Evolutionary conservation across 2,329 filamentous ascomycete genomes (phyloP).

Genomic region (Penicillium sp.): DNA sequence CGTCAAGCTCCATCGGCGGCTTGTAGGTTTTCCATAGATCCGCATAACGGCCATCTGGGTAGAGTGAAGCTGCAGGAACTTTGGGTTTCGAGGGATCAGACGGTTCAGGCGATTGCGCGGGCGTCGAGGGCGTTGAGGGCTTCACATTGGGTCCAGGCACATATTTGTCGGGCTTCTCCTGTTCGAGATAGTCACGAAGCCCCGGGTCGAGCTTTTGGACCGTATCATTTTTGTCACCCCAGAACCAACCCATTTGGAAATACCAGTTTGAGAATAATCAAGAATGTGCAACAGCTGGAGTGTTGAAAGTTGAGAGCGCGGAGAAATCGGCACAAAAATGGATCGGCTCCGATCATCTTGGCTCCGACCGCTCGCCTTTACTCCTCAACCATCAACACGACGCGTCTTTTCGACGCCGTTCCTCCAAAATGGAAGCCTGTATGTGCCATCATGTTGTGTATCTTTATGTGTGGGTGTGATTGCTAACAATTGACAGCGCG

Average conservation of each 20-base stretch:
- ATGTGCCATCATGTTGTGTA: constrained; percentile 12
- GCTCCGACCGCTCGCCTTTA: constrained; percentile 15
- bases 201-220: constrained; percentile 70
- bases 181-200: constrained; percentile 73
- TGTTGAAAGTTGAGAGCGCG: constrained; percentile 8
- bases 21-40: constrained; percentile 89
- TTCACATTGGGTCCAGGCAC: constrained; percentile 28
- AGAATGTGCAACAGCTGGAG: not conserved
- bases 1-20: constrained; percentile 56
- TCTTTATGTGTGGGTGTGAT: not conserved
- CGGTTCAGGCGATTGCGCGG: constrained; percentile 15
- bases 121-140: constrained; percentile 13
- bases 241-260: constrained; percentile 55
- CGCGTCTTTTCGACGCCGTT: constrained; percentile 30
- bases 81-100: constrained; percentile 27
- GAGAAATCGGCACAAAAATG: constrained; percentile 23
- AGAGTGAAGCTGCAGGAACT: constrained; percentile 49
- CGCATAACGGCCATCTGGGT: constrained; percentile 64
- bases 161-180: constrained; percentile 70
- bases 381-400: constrained; percentile 22
- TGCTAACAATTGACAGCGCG: constrained; percentile 34
- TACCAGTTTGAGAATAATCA: not conserved
- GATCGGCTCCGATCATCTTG: constrained; percentile 17
- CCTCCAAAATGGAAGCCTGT: constrained; percentile 35
- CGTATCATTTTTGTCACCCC: constrained; percentile 53